These are phyloP conservation scores for Waltergamsia citrina DNA, from an alignment of 2,329 filamentous ascomycete genomes.

Conservation along the genomic window DNA sequence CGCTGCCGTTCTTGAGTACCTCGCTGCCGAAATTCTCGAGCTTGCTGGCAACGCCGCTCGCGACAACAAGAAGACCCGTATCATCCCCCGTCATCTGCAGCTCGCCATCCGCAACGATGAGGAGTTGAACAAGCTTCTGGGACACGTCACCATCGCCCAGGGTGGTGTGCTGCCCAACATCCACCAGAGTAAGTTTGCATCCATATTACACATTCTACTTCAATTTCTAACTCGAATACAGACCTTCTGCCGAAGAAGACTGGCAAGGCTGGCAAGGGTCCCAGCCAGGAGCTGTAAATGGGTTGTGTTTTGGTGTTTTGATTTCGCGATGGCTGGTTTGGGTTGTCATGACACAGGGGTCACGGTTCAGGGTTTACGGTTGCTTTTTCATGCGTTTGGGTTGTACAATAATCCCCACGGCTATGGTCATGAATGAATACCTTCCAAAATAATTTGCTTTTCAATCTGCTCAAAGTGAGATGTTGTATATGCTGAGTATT, in stretches of 20 bases:
- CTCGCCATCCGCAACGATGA: constrained; percentile 99
- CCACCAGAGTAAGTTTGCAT: constrained; percentile 82
- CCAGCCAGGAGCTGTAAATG: constrained; percentile 87
- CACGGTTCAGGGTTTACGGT: constrained; percentile 66
- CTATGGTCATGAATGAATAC: constrained; percentile 54
- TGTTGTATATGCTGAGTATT: not conserved
- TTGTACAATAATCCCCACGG: constrained; percentile 68
- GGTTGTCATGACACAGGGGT: constrained; percentile 78
- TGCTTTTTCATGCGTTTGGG: constrained; percentile 50
- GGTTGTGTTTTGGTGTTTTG: constrained; percentile 37
- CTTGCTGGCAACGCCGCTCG: constrained; percentile 96
- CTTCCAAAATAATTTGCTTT: constrained; percentile 11
- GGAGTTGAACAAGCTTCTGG: constrained; percentile 98
- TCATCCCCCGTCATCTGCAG: constrained; percentile 97
- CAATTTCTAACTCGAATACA: constrained; percentile 35
- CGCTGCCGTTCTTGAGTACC: constrained; percentile 94
- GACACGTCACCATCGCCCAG: constrained; percentile 93
- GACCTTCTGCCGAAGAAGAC: constrained; percentile 99
- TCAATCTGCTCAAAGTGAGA: no score
- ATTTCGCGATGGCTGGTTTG: constrained; percentile 50
- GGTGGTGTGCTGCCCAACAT: constrained; percentile 97
- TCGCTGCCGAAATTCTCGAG: constrained; percentile 97
- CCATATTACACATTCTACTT: not conserved
- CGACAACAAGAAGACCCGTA: constrained; percentile 99
- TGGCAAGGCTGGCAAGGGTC: constrained; percentile 82